phyloP scores from a whole-genome alignment of 257 asterid genomes.

The Anisodus acutangulus region DNA sequence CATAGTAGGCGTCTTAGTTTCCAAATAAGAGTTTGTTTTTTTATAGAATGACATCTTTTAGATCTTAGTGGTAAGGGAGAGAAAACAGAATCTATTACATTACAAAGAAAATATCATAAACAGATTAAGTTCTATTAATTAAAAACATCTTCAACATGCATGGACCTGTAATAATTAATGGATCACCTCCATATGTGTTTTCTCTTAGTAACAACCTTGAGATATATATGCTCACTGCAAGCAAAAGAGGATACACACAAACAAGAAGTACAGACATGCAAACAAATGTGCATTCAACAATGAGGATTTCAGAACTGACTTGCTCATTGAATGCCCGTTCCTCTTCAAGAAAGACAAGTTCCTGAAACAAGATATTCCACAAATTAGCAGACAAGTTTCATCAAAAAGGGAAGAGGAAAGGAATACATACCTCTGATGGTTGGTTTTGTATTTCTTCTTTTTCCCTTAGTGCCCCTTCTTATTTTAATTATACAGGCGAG shows the following conservation, averaged over 20 bases:
- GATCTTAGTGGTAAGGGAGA: not conserved
- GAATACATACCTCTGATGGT: not conserved
- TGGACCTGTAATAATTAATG: constrained; percentile 11
- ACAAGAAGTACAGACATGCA: not conserved
- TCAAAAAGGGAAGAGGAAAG: constrained; percentile 11
- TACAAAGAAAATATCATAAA: not conserved
- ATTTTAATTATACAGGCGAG: not conserved
- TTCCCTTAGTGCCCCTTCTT: not conserved
- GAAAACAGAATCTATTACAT: not conserved
- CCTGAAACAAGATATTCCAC: constrained; percentile 37
- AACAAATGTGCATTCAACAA: not conserved
- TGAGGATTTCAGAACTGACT: constrained; percentile 34
- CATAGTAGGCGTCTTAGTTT: not conserved
- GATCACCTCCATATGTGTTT: not conserved
- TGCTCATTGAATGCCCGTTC: constrained; percentile 46
- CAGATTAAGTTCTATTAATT: not conserved
- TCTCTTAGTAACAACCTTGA: constrained; percentile 15
- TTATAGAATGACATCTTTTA: not conserved
- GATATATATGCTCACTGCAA: not conserved
- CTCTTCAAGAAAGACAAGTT: constrained; percentile 43
- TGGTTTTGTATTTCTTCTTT: not conserved
- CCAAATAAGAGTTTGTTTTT: not conserved
- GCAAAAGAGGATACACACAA: not conserved
- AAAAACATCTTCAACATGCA: constrained; percentile 9
- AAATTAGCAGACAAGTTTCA: constrained; percentile 19